Conservation (phyloP, 2,329 filamentous ascomycete species). For the Dothistroma pini region DNA sequence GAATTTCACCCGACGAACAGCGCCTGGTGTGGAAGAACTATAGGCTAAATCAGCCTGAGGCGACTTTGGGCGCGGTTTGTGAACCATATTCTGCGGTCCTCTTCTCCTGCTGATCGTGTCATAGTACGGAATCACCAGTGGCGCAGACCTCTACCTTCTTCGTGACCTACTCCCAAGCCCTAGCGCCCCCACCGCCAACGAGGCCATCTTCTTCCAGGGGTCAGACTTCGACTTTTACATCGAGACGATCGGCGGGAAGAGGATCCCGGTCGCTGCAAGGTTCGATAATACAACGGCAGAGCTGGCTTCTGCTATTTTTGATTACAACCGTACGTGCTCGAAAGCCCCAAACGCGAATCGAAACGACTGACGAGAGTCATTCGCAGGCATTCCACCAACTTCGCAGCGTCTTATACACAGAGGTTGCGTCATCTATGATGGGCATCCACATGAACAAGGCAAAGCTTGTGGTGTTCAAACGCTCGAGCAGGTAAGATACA, state of each 20-base stretch:
- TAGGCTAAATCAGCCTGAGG: constrained; percentile 17
- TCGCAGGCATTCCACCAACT: constrained; percentile 2
- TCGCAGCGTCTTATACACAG: constrained; percentile 9
- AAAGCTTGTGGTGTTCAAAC: constrained; percentile 6
- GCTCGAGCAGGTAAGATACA: constrained; percentile 12
- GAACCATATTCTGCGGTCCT: neutral
- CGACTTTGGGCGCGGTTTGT: constrained; percentile 9
- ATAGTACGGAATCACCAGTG: constrained; percentile 10
- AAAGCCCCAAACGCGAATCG: no score
- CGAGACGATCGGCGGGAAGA: constrained; percentile 6
- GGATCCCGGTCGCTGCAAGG: constrained; percentile 4
- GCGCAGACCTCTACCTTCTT: constrained; percentile 4
- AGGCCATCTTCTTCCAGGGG: neutral
- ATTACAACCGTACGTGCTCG: constrained; percentile 1
- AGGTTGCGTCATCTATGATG: constrained; percentile 13
- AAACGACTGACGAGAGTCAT: no score
- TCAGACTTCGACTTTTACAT: constrained; percentile 10
- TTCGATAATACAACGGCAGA: constrained; percentile 10
- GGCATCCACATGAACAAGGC: constrained; percentile 5
- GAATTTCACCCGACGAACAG: constrained; percentile 11
- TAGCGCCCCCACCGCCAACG: neutral
- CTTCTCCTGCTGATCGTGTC: neutral
- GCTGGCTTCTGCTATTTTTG: constrained; percentile 7
- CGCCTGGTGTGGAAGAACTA: constrained; percentile 17
- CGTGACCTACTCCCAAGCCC: constrained; percentile 4